Evolutionary conservation across 208 protist species (phyloP).

Genomic region (Leishmania tarentolae): DNA sequence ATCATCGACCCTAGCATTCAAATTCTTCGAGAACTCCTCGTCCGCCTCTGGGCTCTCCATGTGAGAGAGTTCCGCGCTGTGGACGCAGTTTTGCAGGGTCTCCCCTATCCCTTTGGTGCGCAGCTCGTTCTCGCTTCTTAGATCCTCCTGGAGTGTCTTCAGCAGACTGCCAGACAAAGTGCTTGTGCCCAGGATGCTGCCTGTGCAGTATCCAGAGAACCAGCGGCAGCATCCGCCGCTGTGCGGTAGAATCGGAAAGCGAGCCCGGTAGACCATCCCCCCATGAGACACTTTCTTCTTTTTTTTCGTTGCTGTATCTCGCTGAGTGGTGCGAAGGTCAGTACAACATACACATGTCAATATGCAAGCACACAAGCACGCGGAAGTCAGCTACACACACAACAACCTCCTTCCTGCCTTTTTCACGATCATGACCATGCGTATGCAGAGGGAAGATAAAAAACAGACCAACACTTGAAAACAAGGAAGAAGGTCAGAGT

Average conservation of each 20-base stretch:
- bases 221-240: neutral
- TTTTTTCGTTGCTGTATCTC: neutral
- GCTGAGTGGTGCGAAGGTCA: neutral
- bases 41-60: constrained; percentile 88
- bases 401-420: neutral
- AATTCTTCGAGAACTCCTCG: constrained; percentile 44
- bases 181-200: constrained; percentile 52
- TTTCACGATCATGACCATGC: neutral
- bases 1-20: constrained; percentile 57
- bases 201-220: constrained; percentile 20
- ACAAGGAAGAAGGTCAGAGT: neutral
- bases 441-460: no score
- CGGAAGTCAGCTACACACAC: neutral
- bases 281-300: neutral
- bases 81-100: constrained; percentile 54
- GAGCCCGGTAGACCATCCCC: neutral
- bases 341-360: neutral
- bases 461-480: neutral
- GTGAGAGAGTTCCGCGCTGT: constrained; percentile 69
- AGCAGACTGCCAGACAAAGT: constrained; percentile 46
- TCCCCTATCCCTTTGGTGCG: constrained; percentile 51
- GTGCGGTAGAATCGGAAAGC: neutral
- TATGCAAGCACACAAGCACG: no score
- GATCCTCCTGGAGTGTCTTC: constrained; percentile 60
- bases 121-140: constrained; percentile 55